A percentile compares a stretch with the other conserved stretches of the same genome.
phyloP scores from a whole-genome alignment of 73 alveolate species.

The Symbiodinium pilosum region DNA sequence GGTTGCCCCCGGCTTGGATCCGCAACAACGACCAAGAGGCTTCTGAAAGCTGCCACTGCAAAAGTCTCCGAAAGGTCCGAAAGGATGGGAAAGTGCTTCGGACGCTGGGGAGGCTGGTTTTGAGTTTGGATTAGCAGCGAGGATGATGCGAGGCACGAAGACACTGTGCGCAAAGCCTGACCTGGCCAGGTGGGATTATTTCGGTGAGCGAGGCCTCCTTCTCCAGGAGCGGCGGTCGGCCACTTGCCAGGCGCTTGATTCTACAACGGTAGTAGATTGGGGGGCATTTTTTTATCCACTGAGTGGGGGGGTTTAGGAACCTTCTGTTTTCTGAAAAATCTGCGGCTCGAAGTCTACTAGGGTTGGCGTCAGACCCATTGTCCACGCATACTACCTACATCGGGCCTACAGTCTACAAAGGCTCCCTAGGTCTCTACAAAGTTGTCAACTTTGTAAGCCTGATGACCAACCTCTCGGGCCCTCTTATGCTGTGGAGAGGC shows the following conservation, averaged over 20 bases:
- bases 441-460: too few species aligned
- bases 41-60: not conserved
- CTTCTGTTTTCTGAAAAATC: not conserved
- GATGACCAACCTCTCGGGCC: too few species aligned
- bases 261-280: not conserved
- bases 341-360: not conserved
- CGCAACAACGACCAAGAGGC: not conserved
- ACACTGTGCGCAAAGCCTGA: too few species aligned
- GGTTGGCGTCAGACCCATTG: not conserved
- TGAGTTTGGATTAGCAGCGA: too few species aligned
- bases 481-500: too few species aligned
- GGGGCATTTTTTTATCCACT: not conserved
- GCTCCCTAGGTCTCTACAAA: too few species aligned
- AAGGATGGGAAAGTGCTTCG: conserved; percentile 77
- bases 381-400: not conserved
- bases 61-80: conserved; percentile 9
- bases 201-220: conserved; percentile 81
- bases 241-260: conserved; percentile 88
- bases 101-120: conserved; percentile 68
- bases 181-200: conserved; percentile 80
- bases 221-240: conserved; percentile 74
- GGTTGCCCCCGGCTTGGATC: conserved; percentile 8
- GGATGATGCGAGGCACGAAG: too few species aligned
- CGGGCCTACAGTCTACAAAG: too few species aligned
- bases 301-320: not conserved